Percentiles rank a stretch among this genome's conserved stretches.
These are phyloP conservation scores for Apiospora koreana DNA, from an alignment of 2,329 filamentous ascomycete genomes.

Conservation along the genomic window DNA sequence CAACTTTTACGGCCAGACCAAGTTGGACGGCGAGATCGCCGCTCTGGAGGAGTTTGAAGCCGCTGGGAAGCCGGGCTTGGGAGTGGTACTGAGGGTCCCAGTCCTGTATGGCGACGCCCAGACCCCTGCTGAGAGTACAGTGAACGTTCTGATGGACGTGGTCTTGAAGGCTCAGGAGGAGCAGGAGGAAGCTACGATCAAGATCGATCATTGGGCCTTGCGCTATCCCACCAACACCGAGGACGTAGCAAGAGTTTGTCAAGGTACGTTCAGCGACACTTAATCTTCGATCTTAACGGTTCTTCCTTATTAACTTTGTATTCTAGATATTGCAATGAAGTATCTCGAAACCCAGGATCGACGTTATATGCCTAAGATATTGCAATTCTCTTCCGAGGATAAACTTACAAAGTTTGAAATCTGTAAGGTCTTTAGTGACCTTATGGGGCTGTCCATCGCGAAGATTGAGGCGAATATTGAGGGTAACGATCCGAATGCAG, in stretches of 20 bases:
- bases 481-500: slow-evolving; percentile 70
- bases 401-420: slow-evolving; percentile 89
- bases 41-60: slow-evolving; percentile 62
- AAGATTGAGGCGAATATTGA: slow-evolving; percentile 70
- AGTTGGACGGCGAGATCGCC: slow-evolving; percentile 61
- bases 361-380: slow-evolving; percentile 62
- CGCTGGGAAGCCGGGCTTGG: slow-evolving; percentile 52
- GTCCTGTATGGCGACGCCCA: slow-evolving; percentile 81
- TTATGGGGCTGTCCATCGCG: slow-evolving; percentile 72
- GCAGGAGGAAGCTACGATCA: slow-evolving; percentile 60
- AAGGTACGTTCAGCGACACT: slow-evolving; percentile 49
- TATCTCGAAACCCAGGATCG: slow-evolving; percentile 58
- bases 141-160: slow-evolving; percentile 77
- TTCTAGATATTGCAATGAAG: slow-evolving; percentile 66
- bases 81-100: slow-evolving; percentile 76
- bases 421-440: slow-evolving; percentile 73
- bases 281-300: too few relatives aligned
- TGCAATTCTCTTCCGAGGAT: slow-evolving; percentile 89
- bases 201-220: slow-evolving; percentile 84
- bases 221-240: slow-evolving; percentile 88
- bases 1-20: slow-evolving; percentile 71
- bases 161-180: slow-evolving; percentile 76
- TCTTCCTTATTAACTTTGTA: not conserved
- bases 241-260: slow-evolving; percentile 80
- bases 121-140: slow-evolving; percentile 72